Conservation (phyloP, 2,329 filamentous ascomycete genomes). For the Colletotrichum cordylinicola region DNA sequence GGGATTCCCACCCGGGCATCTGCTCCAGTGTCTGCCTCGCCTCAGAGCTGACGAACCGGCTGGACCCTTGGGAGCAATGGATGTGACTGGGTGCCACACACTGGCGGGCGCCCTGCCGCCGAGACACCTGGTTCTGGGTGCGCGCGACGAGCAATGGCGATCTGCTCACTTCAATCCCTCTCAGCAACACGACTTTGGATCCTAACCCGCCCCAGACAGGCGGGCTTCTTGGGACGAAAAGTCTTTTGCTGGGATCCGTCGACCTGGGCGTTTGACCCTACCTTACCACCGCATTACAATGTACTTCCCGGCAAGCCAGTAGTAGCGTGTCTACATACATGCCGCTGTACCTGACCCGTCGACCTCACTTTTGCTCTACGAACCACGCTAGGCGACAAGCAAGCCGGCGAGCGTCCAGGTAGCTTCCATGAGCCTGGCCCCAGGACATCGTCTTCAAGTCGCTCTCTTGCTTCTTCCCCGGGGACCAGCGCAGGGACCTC, state of each 20-base stretch:
- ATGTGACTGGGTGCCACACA: background rate
- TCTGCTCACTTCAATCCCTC: background rate
- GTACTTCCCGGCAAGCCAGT: background rate
- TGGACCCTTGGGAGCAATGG: background rate
- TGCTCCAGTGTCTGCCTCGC: background rate
- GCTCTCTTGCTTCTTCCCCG: background rate
- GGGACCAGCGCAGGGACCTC: conserved; percentile 14
- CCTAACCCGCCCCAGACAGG: background rate
- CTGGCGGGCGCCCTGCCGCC: background rate
- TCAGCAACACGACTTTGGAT: background rate
- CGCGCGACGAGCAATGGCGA: background rate
- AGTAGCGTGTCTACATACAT: background rate
- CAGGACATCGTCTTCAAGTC: conserved; percentile 12
- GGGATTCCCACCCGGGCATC: background rate
- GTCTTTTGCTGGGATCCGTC: conserved; percentile 8
- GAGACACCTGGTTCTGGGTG: background rate
- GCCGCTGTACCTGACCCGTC: background rate
- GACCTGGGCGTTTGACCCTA: background rate
- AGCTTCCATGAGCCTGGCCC: conserved; percentile 21
- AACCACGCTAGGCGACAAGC: conserved; percentile 15
- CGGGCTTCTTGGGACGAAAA: conserved; percentile 9
- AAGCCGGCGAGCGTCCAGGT: conserved; percentile 7
- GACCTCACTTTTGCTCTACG: background rate
- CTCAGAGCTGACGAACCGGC: background rate
- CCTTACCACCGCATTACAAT: background rate